Conservation (phyloP, 257 asterid genomes). For the Asclepias syriaca region DNA sequence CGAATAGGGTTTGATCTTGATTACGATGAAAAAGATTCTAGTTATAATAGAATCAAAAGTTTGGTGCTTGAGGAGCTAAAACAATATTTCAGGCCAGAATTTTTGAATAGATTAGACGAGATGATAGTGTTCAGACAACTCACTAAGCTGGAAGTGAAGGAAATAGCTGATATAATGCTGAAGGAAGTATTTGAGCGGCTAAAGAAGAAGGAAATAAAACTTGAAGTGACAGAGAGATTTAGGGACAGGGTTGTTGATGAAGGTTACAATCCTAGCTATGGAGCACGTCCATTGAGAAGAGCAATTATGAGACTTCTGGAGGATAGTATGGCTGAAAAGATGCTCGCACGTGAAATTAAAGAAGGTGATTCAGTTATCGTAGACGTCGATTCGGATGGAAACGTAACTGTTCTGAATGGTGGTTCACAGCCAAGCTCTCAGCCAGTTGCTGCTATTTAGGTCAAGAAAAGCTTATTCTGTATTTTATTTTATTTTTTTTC, state of each 20-base stretch:
- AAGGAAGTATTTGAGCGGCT: conserved; percentile 40
- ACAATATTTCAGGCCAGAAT: conserved; percentile 54
- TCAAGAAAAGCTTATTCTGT: not conserved
- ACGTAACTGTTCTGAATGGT: conserved; percentile 39
- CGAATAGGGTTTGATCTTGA: conserved; percentile 42
- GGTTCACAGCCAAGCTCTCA: conserved; percentile 30
- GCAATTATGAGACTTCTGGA: conserved; percentile 54
- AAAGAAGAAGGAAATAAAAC: conserved; percentile 30
- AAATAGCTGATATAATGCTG: conserved; percentile 48
- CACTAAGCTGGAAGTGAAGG: conserved; percentile 38
- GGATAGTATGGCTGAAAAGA: conserved; percentile 55
- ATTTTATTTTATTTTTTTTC: no score
- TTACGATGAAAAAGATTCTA: conserved; percentile 43
- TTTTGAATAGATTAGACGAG: conserved; percentile 56
- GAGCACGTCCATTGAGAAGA: conserved; percentile 60
- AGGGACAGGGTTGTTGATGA: conserved; percentile 46
- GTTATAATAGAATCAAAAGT: conserved; percentile 36
- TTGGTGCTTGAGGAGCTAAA: conserved; percentile 35
- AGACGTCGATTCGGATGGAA: conserved; percentile 51
- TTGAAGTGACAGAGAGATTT: conserved; percentile 38
- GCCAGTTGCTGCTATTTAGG: conserved; percentile 35
- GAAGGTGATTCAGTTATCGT: conserved; percentile 38
- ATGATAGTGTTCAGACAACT: conserved; percentile 52
- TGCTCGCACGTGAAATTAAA: conserved; percentile 38
- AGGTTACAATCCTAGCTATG: conserved; percentile 48